Conservation (phyloP, 179 eudicot genomes). For the Gypsophila paniculata region DNA sequence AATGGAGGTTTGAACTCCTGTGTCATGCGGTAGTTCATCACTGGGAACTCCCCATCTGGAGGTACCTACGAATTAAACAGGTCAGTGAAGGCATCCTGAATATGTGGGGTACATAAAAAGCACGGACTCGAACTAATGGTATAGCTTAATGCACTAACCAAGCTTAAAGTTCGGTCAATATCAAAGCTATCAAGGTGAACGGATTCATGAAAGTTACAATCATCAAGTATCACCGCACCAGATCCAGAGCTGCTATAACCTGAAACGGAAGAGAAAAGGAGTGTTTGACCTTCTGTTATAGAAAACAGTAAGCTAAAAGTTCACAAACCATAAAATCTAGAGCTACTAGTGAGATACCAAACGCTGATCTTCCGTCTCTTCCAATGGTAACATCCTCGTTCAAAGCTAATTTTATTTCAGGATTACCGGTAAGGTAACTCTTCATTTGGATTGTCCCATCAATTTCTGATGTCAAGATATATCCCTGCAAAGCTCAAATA, state of each 20-base stretch:
- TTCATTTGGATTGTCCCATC: slow-evolving; percentile 98
- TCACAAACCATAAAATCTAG: slow-evolving; percentile 15
- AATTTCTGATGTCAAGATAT: slow-evolving; percentile 92
- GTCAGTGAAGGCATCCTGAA: not conserved
- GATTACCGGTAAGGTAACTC: slow-evolving; percentile 96
- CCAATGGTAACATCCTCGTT: slow-evolving; percentile 85
- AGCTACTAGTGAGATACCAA: slow-evolving; percentile 44
- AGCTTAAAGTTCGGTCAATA: slow-evolving; percentile 67
- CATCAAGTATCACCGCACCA: slow-evolving; percentile 83
- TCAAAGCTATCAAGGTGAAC: slow-evolving; percentile 92
- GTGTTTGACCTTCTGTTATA: slow-evolving; percentile 1
- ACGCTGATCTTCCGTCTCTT: slow-evolving; percentile 61
- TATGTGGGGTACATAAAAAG: slow-evolving; percentile 4
- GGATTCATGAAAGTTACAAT: slow-evolving; percentile 95
- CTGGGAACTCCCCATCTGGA: slow-evolving; percentile 93
- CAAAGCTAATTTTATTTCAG: slow-evolving; percentile 82
- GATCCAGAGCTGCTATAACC: slow-evolving; percentile 75
- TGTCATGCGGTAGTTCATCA: slow-evolving; percentile 96
- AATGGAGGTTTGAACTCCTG: slow-evolving; percentile 97
- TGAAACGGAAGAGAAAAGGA: slow-evolving; percentile 23
- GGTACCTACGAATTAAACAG: slow-evolving; percentile 51
- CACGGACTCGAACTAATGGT: not conserved
- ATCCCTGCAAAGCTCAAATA: slow-evolving; percentile 54
- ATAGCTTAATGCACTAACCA: slow-evolving; percentile 49
- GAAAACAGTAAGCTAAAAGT: not conserved